phyloP scores from a whole-genome alignment of 345 rosid species.

The Citrus medica region DNA sequence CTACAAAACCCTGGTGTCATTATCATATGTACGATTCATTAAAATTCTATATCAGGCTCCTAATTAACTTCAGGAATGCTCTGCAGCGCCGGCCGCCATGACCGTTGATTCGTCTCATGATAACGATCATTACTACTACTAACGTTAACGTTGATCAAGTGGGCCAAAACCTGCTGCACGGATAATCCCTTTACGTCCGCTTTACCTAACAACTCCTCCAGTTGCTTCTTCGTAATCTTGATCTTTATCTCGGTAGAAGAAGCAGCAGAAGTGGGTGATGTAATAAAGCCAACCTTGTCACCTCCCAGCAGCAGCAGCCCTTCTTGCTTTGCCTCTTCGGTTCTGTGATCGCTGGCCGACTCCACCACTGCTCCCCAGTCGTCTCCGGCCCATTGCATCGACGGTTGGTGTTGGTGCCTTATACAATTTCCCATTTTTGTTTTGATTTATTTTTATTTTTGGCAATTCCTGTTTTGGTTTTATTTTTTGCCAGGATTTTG shows the following conservation, averaged over 20 bases:
- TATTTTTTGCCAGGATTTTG: slow-evolving; percentile 7
- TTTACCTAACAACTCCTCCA: slow-evolving; percentile 47
- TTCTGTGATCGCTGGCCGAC: neutral
- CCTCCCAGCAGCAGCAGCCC: slow-evolving; percentile 14
- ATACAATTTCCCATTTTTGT: slow-evolving; percentile 51
- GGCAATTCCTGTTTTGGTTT: neutral
- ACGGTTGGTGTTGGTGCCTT: slow-evolving; percentile 29
- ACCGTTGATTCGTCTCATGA: slow-evolving; percentile 26
- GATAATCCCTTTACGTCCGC: slow-evolving; percentile 38
- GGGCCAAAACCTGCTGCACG: slow-evolving; percentile 38
- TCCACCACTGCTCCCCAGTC: slow-evolving; percentile 33
- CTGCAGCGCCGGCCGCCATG: slow-evolving; percentile 63
- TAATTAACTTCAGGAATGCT: slow-evolving; percentile 55
- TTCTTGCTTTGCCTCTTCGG: slow-evolving; percentile 10
- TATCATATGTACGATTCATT: neutral
- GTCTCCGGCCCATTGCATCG: slow-evolving; percentile 50
- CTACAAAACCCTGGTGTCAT: neutral
- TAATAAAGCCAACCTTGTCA: neutral
- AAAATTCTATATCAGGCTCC: no score
- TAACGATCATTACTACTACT: neutral
- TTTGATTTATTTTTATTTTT: neutral
- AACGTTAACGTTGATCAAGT: slow-evolving; percentile 17
- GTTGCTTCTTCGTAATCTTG: slow-evolving; percentile 52
- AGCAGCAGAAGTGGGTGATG: slow-evolving; percentile 4
- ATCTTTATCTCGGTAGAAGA: slow-evolving; percentile 37